Percentiles rank a stretch among this genome's conserved stretches.
phyloP scores from a whole-genome alignment of 495 filamentous ascomycete species.

The Cercophora newfieldiana region DNA sequence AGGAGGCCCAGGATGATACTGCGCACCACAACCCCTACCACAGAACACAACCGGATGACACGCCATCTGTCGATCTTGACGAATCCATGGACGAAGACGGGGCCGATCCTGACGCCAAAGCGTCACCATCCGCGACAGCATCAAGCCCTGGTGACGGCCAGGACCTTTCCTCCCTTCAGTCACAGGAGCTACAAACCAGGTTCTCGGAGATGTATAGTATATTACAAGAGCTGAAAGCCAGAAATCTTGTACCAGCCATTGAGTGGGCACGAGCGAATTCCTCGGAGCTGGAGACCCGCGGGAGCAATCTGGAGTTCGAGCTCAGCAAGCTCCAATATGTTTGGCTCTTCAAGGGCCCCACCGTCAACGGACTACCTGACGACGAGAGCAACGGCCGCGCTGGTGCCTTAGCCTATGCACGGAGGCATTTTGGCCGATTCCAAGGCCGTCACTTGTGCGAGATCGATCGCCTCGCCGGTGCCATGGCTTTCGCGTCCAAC shows the following conservation, averaged over 20 bases:
- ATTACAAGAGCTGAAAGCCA: slow-evolving; percentile 68
- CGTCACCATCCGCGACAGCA: slow-evolving; percentile 1
- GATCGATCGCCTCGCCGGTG: slow-evolving; percentile 71
- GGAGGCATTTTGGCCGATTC: slow-evolving; percentile 56
- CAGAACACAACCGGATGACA: slow-evolving; percentile 14
- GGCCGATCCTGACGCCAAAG: slow-evolving; percentile 13
- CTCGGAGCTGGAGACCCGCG: slow-evolving; percentile 69
- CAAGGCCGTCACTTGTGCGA: slow-evolving; percentile 68
- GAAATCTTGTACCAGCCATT: slow-evolving; percentile 80
- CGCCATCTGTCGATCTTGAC: slow-evolving; percentile 15
- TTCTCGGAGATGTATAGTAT: slow-evolving; percentile 92
- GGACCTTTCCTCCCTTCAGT: slow-evolving; percentile 60
- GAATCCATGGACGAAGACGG: slow-evolving; percentile 34
- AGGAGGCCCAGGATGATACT: slow-evolving; percentile 52
- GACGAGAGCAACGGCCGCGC: slow-evolving; percentile 38
- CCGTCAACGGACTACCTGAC: slow-evolving; percentile 47
- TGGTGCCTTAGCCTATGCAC: slow-evolving; percentile 72
- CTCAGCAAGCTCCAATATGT: slow-evolving; percentile 84
- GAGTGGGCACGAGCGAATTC: slow-evolving; percentile 77
- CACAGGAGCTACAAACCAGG: slow-evolving; percentile 67
- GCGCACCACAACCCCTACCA: slow-evolving; percentile 8
- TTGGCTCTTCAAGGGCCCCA: slow-evolving; percentile 66
- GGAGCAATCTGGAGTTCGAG: slow-evolving; percentile 93
- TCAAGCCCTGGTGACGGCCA: slow-evolving; percentile 24
- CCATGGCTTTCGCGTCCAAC: slow-evolving; percentile 75